Percentiles rank a stretch among this genome's conserved stretches.
phyloP scores from a whole-genome alignment of 495 filamentous ascomycete genomes.

The Cercophora samala region DNA sequence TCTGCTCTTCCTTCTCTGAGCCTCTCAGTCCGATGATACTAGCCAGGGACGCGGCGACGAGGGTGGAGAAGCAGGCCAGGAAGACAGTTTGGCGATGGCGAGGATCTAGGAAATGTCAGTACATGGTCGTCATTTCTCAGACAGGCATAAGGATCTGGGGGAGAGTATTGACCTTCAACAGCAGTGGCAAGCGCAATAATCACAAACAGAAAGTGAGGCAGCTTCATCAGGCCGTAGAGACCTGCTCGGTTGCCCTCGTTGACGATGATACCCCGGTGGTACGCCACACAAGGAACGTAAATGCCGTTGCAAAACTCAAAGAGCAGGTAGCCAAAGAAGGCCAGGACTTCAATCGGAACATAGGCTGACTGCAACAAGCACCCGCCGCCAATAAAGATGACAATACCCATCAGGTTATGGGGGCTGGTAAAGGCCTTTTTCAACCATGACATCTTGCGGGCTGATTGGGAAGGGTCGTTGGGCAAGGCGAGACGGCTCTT shows the following conservation, averaged over 20 bases:
- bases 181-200: background rate
- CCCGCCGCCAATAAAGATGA: background rate
- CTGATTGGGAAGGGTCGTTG: background rate
- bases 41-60: background rate
- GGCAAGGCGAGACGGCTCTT: background rate
- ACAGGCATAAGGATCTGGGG: too few species aligned
- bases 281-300: background rate
- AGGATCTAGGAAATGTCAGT: background rate
- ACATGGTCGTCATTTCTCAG: background rate
- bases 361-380: background rate
- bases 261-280: background rate
- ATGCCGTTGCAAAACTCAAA: slow-evolving; percentile 6
- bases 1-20: background rate
- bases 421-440: background rate
- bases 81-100: background rate
- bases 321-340: background rate
- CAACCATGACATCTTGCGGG: background rate
- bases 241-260: slow-evolving; percentile 1
- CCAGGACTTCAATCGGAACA: background rate
- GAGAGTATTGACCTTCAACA: background rate
- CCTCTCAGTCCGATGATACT: background rate
- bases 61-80: background rate
- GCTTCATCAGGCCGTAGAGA: background rate
- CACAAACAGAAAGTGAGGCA: background rate
- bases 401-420: background rate